Conservation (phyloP, 2,329 filamentous ascomycete genomes). For the Colletotrichum incanum region DNA sequence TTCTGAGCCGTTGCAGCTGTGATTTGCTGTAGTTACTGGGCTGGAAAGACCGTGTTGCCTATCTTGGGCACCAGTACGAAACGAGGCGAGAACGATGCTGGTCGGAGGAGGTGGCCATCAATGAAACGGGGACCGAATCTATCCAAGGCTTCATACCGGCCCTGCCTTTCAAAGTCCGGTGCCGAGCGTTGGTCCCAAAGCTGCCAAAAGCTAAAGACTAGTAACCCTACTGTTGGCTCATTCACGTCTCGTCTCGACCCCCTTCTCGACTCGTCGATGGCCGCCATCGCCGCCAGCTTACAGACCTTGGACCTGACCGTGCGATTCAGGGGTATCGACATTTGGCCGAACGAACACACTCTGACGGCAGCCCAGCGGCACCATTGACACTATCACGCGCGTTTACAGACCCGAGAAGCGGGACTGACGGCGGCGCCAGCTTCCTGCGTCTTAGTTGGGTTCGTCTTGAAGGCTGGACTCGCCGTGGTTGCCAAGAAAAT, state of each 20-base stretch:
- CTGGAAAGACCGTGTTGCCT: slow-evolving; percentile 4
- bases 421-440: slow-evolving; percentile 26
- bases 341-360: slow-evolving; percentile 11
- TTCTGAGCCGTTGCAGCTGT: slow-evolving; percentile 23
- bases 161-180: not conserved
- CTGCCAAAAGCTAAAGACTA: slow-evolving; percentile 9
- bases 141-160: not conserved
- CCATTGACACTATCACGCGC: slow-evolving; percentile 25
- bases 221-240: slow-evolving; percentile 16
- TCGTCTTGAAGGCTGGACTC: slow-evolving; percentile 18
- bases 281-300: slow-evolving; percentile 26
- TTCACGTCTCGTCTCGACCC: slow-evolving; percentile 5
- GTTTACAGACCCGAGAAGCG: slow-evolving; percentile 23
- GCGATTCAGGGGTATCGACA: slow-evolving; percentile 28
- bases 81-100: not conserved
- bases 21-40: slow-evolving; percentile 9
- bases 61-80: slow-evolving; percentile 11
- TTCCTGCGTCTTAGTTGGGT: slow-evolving; percentile 14
- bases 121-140: not conserved
- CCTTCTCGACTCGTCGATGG: slow-evolving; percentile 24
- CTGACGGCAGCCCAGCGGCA: slow-evolving; percentile 26
- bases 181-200: slow-evolving; percentile 7
- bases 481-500: slow-evolving; percentile 27
- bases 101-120: not conserved
- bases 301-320: slow-evolving; percentile 18